Evolutionary conservation across 805 yeast species (phyloP).

Genomic region (Monosporozyma siamensis): DNA sequence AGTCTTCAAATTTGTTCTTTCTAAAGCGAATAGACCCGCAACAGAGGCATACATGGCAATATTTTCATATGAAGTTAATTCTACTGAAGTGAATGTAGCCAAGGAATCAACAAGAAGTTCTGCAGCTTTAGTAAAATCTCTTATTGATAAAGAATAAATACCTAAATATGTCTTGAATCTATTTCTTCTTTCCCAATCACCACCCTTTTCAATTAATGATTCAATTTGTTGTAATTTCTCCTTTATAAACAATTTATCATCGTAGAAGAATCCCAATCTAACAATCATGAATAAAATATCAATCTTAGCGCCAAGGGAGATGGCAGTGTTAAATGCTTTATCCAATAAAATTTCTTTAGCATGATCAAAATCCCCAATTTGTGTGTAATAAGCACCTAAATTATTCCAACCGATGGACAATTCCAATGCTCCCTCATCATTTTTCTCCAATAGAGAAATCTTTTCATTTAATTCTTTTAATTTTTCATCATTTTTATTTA

Average conservation of each 20-base stretch:
- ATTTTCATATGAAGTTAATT: constrained; percentile 78
- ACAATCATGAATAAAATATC: constrained; percentile 75
- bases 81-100: constrained; percentile 92
- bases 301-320: constrained; percentile 83
- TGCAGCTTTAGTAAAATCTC: constrained; percentile 82
- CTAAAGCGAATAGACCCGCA: constrained; percentile 77
- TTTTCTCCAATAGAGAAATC: constrained; percentile 41
- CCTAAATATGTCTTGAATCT: constrained; percentile 89
- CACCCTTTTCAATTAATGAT: constrained; percentile 83
- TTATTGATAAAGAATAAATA: constrained; percentile 68
- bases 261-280: constrained; percentile 82
- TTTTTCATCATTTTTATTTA: constrained; percentile 44
- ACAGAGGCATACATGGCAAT: constrained; percentile 82
- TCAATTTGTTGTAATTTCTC: constrained; percentile 67
- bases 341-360: constrained; percentile 48
- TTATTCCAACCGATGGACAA: constrained; percentile 64
- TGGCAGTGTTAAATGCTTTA: constrained; percentile 66
- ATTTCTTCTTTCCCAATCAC: constrained; percentile 98
- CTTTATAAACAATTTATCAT: constrained; percentile 61
- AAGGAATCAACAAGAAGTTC: constrained; percentile 77
- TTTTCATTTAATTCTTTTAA: constrained; percentile 38
- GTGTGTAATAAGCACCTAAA: constrained; percentile 81
- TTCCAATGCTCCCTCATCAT: constrained; percentile 80
- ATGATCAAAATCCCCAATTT: constrained; percentile 69
- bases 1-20: constrained; percentile 72